A percentile compares a stretch with the other conserved stretches of the same genome.
These are phyloP conservation scores for Ceriops zippeliana DNA, from an alignment of 345 rosid species.

Conservation along the genomic window DNA sequence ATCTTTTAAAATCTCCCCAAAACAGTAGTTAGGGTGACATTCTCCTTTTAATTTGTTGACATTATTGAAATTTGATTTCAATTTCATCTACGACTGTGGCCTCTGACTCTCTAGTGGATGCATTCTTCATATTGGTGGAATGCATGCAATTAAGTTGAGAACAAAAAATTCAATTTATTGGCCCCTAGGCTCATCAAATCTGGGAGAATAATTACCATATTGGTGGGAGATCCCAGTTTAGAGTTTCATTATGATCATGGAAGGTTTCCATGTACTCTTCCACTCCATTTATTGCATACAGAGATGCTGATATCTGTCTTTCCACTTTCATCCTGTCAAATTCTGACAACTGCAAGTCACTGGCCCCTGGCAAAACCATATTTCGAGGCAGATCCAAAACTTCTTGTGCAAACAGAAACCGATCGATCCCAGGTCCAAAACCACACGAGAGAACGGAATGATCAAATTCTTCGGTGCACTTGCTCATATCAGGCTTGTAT, in stretches of 20 bases:
- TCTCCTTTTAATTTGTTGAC: conserved; percentile 7
- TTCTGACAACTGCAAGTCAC: conserved; percentile 41
- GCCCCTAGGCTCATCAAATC: not conserved
- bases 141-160: not conserved
- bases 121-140: not conserved
- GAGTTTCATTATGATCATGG: conserved; percentile 46
- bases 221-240: conserved; percentile 70
- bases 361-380: conserved; percentile 15
- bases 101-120: too few species aligned
- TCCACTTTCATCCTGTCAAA: conserved; percentile 69
- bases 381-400: conserved; percentile 40
- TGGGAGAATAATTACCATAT: conserved; percentile 38
- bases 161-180: not conserved
- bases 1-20: conserved; percentile 6
- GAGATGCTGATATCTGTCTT: conserved; percentile 64
- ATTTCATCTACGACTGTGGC: too few species aligned
- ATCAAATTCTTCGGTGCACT: conserved; percentile 30
- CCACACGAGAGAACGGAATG: conserved; percentile 29
- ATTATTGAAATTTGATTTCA: not conserved
- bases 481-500: conserved; percentile 60
- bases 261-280: conserved; percentile 55
- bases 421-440: conserved; percentile 33
- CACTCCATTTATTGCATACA: conserved; percentile 65
- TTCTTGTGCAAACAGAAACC: conserved; percentile 45
- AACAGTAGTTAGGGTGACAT: not conserved